Evolutionary conservation across 495 filamentous ascomycete species (phyloP), one percentile per base, ranked within the genome.

Genomic region (Lindgomyces ingoldianus): DNA sequence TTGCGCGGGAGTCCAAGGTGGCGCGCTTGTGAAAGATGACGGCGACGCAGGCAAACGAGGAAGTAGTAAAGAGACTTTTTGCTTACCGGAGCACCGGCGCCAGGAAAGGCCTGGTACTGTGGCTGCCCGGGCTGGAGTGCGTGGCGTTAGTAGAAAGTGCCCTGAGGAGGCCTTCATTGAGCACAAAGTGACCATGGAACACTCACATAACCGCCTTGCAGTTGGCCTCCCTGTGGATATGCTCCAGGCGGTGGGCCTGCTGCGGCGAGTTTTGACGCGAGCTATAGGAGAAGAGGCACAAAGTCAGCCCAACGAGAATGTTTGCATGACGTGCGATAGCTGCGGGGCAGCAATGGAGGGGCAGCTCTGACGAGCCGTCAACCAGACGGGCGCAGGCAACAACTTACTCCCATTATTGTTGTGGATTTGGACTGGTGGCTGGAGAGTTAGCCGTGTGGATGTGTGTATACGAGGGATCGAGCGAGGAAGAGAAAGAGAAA

Each of bases 81-180:
- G 60, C 64, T 68, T 66, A 70, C 68, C 64, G 50, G 57, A 39
- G 58, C 42, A 29, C 51, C 58, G 53, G 48, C 60, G 41, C 53
- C 60, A 42, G 61, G 61, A 47, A 66, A 73, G 21, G 68, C 63
- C 47, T 72, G 71, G 59, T 74, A 74, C 51, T 74, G 72, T 54
- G 68, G 70, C 46, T 72, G 69, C 18, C 72, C 72, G 51, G 72
- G 72, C 72, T 74, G 45, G 0, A 39, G 33, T 45, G 18, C 19
- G 9, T 18, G 9, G 48, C 57, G 50, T 61, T 61, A 64, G 62
- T 46, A 22, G 21, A 36, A 19, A 19, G 18, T 49, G 29, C 12
- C 3, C 21, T 46, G 4, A 21, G 18, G 22, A 12, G 42, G 33
- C 33, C 33, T 30, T 4, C 18, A 41, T 47, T 57, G 44, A 62